Evolutionary conservation across 768 basidiomycete species (phyloP).

Genomic region (Lactifluus subvellereus): DNA sequence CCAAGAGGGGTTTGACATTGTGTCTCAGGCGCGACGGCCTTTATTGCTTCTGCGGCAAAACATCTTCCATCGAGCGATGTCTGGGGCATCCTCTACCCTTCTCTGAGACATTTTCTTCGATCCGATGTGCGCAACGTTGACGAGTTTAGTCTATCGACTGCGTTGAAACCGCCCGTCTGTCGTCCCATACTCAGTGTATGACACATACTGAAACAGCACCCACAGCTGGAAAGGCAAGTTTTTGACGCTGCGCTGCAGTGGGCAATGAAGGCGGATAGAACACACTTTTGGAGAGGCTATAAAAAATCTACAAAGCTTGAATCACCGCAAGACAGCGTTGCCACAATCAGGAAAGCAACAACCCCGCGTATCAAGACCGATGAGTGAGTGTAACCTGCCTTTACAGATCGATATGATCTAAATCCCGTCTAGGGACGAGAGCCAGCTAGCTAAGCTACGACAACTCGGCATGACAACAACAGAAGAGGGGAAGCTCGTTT

Average conservation of each 20-base stretch:
- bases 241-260: conserved; percentile 83
- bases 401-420: background rate
- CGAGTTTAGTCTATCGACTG: conserved; percentile 65
- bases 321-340: conserved; percentile 66
- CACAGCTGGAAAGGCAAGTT: conserved; percentile 57
- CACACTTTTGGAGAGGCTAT: conserved; percentile 68
- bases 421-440: conserved; percentile 57
- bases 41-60: conserved; percentile 80
- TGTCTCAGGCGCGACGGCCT: conserved; percentile 68
- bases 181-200: background rate
- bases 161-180: conserved; percentile 75
- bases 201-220: background rate
- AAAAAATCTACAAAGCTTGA: conserved; percentile 49
- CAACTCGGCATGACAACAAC: conserved; percentile 78
- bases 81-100: conserved; percentile 97
- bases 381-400: conserved; percentile 55
- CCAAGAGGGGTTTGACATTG: background rate
- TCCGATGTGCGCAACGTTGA: conserved; percentile 75
- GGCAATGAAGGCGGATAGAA: conserved; percentile 80
- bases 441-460: conserved; percentile 68
- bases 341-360: conserved; percentile 52
- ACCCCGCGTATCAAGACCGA: conserved; percentile 57
- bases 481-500: conserved; percentile 83
- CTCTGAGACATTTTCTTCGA: conserved; percentile 76
- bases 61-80: conserved; percentile 83